These are phyloP conservation scores for Torulaspora globosa DNA, from an alignment of 1,139 yeast species.

Conservation along the genomic window DNA sequence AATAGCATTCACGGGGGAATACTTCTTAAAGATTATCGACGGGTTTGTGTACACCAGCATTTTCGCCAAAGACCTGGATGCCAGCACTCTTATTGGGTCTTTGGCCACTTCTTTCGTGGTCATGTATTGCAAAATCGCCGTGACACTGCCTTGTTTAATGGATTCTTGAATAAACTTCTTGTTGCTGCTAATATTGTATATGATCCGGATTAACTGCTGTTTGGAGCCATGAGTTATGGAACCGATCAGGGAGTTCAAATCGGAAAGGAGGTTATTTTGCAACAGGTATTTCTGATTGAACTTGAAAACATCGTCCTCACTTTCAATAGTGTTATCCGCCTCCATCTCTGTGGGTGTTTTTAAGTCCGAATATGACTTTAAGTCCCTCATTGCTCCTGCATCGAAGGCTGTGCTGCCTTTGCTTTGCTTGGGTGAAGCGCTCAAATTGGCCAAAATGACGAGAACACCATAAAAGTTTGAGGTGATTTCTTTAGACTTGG, in stretches of 20 bases:
- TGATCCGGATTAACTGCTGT: constrained; percentile 29
- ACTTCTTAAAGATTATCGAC: constrained; percentile 28
- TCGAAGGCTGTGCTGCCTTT: constrained; percentile 13
- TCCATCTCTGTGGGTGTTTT: constrained; percentile 16
- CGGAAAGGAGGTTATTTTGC: constrained; percentile 24
- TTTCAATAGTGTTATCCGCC: constrained; percentile 18
- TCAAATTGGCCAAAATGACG: constrained; percentile 30
- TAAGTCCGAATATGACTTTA: constrained; percentile 26
- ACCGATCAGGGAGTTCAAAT: constrained; percentile 16
- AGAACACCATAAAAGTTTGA: constrained; percentile 29
- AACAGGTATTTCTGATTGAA: constrained; percentile 27
- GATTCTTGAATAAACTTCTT: constrained; percentile 19
- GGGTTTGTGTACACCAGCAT: constrained; percentile 32
- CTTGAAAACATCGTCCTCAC: constrained; percentile 21
- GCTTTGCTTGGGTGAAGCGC: constrained; percentile 22
- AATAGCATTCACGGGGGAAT: constrained; percentile 32
- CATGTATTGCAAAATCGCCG: constrained; percentile 27
- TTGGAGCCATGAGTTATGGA: constrained; percentile 26
- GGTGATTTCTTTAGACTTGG: constrained; percentile 12
- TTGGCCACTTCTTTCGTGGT: constrained; percentile 17
- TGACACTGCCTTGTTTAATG: constrained; percentile 32
- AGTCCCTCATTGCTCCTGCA: constrained; percentile 22
- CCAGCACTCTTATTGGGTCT: constrained; percentile 22
- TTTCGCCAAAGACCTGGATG: constrained; percentile 29
- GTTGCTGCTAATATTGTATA: constrained; percentile 29